Evolutionary conservation across 2,329 filamentous ascomycete genomes (phyloP).

Genomic region (Botryotinia narcissicola): DNA sequence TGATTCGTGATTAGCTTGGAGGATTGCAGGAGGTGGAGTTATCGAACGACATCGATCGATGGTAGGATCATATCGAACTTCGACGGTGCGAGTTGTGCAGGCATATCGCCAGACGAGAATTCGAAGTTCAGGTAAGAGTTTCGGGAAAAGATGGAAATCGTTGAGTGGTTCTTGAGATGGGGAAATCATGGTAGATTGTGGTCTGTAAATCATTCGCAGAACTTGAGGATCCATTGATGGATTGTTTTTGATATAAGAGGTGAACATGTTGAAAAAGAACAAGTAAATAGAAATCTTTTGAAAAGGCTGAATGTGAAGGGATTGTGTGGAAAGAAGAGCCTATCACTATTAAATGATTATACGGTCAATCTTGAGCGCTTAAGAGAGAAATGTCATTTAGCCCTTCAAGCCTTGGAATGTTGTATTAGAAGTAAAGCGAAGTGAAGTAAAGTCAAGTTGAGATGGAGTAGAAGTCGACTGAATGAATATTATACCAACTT

Average conservation of each 20-base stretch:
- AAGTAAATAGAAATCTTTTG: not conserved
- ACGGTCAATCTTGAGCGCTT: not conserved
- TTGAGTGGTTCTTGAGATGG: not conserved
- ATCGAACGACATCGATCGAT: slow-evolving; percentile 39
- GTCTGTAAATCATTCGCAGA: not conserved
- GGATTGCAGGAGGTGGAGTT: slow-evolving; percentile 42
- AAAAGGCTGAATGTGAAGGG: not conserved
- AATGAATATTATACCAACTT: not conserved
- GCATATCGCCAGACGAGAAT: slow-evolving; percentile 35
- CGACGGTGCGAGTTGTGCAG: slow-evolving; percentile 30
- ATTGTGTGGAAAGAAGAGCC: not conserved
- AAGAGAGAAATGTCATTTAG: not conserved
- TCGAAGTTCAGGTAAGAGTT: slow-evolving; percentile 35
- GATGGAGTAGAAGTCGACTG: not conserved
- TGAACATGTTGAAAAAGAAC: not conserved
- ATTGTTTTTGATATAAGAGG: slow-evolving; percentile 9
- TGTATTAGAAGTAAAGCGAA: not conserved
- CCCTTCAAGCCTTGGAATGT: not conserved
- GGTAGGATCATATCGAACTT: slow-evolving; percentile 39
- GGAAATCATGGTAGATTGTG: not conserved
- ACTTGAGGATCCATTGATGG: slow-evolving; percentile 12
- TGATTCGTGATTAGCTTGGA: slow-evolving; percentile 46
- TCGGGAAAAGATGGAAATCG: slow-evolving; percentile 33
- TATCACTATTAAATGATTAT: not conserved
- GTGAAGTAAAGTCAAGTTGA: not conserved